A percentile compares a stretch with the other conserved stretches of the same genome.
Conservation (phyloP, 2,329 filamentous ascomycete genomes). For the Aspergillus viridinutans region DNA sequence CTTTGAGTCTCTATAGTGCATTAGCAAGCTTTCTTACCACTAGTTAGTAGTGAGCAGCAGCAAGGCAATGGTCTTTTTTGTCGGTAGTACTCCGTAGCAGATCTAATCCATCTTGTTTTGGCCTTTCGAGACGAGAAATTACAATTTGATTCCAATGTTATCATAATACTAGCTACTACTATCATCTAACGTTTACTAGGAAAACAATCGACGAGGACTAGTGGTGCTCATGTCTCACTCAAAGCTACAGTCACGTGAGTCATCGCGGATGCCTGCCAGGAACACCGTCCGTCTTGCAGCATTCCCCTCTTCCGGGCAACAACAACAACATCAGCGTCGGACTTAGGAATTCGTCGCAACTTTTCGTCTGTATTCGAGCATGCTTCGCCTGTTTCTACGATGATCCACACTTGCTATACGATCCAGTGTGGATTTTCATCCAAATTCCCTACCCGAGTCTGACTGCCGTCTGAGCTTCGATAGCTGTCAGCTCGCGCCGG, state of each 20-base stretch:
- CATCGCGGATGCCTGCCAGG: slow-evolving; percentile 11
- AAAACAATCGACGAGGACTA: not conserved
- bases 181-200: no score
- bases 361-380: slow-evolving; percentile 14
- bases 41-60: not conserved
- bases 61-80: not conserved
- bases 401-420: slow-evolving; percentile 20
- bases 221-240: not conserved
- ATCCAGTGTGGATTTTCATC: slow-evolving; percentile 19
- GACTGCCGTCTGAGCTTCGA: slow-evolving; percentile 16
- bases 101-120: not conserved
- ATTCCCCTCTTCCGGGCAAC: slow-evolving; percentile 1
- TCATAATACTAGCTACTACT: not conserved
- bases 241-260: slow-evolving; percentile 11
- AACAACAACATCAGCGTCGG: not conserved
- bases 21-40: not conserved
- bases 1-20: not conserved
- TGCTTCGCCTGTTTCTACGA: slow-evolving; percentile 24
- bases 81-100: not conserved
- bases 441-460: slow-evolving; percentile 16
- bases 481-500: slow-evolving; percentile 22
- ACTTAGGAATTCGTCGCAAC: slow-evolving; percentile 13
- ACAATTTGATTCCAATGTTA: not conserved
- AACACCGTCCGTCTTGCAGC: slow-evolving; percentile 4
- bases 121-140: not conserved